phyloP scores from a whole-genome alignment of 768 basidiomycete species.

The Pleurotus eryngii region DNA sequence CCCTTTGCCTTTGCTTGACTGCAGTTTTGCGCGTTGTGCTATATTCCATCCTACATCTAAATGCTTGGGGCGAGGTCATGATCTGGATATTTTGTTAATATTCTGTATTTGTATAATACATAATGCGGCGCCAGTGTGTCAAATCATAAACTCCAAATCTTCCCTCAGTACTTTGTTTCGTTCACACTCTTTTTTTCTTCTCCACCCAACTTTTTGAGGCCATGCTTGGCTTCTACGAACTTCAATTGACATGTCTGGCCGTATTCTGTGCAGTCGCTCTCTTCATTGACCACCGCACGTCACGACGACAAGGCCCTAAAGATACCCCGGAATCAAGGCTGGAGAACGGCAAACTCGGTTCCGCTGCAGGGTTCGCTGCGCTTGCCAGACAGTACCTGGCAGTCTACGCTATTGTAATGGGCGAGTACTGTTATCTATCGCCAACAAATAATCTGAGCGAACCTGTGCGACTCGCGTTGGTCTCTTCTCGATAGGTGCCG shows the following conservation, averaged over 20 bases:
- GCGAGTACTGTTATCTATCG: conserved; percentile 30
- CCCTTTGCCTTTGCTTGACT: not conserved
- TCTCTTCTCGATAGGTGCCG: conserved; percentile 45
- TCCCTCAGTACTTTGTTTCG: no score
- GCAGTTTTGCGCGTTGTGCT: not conserved
- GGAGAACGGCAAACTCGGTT: conserved; percentile 9
- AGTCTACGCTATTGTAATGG: conserved; percentile 75
- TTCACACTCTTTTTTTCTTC: not conserved
- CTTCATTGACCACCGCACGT: conserved; percentile 27
- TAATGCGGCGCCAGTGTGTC: not conserved
- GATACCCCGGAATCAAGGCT: conserved; percentile 10
- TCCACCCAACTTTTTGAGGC: not conserved
- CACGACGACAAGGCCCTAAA: conserved; percentile 17
- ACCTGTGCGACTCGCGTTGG: not conserved
- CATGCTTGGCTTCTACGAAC: conserved; percentile 32
- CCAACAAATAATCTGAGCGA: not conserved
- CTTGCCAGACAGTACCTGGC: conserved; percentile 52
- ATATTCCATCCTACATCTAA: conserved; percentile 1
- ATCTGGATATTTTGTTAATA: not conserved
- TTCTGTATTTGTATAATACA: not conserved
- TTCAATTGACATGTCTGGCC: conserved; percentile 33
- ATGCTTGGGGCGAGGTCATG: not conserved
- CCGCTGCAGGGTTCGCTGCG: conserved; percentile 19
- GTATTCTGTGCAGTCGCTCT: conserved; percentile 31
- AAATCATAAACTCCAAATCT: not conserved